Evolutionary conservation across 768 basidiomycete genomes (phyloP).

Genomic region (Russula olivacea): DNA sequence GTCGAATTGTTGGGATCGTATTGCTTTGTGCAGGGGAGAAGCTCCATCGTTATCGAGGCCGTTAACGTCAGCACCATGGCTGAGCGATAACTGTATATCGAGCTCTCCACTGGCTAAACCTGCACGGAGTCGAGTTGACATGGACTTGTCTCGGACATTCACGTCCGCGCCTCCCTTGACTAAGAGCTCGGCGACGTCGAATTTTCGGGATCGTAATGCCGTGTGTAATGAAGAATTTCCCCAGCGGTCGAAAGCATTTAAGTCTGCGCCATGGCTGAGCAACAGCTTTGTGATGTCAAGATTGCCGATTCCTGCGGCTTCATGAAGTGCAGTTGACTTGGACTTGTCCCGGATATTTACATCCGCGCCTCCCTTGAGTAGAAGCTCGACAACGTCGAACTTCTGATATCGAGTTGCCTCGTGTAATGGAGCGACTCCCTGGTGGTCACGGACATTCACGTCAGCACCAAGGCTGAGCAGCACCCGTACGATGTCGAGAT

Average conservation of each 20-base stretch:
- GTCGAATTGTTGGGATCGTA: not conserved
- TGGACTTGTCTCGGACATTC: too few species aligned
- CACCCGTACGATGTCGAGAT: not conserved
- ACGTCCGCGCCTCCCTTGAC: too few species aligned
- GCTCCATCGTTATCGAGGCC: too few species aligned
- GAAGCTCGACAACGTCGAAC: not conserved
- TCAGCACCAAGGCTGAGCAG: not conserved
- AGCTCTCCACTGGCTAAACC: not conserved
- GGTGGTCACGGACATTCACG: not conserved
- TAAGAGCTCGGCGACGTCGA: too few species aligned
- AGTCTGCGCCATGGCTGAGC: too few species aligned
- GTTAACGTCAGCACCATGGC: too few species aligned
- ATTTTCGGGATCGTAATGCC: too few species aligned
- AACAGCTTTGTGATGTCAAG: too few species aligned
- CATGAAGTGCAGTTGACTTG: not conserved
- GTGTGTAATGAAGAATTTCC: not conserved
- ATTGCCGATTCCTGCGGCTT: not conserved
- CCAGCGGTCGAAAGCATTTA: too few species aligned
- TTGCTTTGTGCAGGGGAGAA: not conserved
- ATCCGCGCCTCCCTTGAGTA: not conserved
- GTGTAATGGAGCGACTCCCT: not conserved
- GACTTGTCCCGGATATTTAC: not conserved
- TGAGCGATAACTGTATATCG: too few species aligned
- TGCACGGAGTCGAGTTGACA: too few species aligned
- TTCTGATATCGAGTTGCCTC: not conserved